Percentiles rank a stretch among this genome's conserved stretches.
phyloP scores from a whole-genome alignment of 257 asterid species.

The Solanum virginianum region DNA sequence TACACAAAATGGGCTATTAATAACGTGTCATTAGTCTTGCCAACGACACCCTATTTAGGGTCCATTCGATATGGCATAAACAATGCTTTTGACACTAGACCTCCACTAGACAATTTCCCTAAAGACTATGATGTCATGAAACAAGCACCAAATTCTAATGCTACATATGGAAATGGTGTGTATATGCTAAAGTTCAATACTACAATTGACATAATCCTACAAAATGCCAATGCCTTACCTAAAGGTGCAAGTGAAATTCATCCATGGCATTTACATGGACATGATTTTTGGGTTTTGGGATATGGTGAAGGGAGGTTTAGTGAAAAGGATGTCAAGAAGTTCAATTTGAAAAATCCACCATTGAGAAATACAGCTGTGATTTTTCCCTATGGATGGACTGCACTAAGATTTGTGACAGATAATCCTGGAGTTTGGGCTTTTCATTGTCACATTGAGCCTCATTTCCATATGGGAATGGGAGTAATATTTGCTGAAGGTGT shows the following conservation, averaged over 20 bases:
- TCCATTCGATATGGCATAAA: slow-evolving; percentile 27
- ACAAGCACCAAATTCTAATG: slow-evolving; percentile 40
- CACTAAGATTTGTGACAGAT: slow-evolving; percentile 60
- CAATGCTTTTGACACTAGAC: slow-evolving; percentile 19
- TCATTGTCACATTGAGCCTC: slow-evolving; percentile 76
- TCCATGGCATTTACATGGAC: slow-evolving; percentile 93
- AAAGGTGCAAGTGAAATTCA: slow-evolving; percentile 61
- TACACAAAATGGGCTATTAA: slow-evolving; percentile 67
- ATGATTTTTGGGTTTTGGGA: slow-evolving; percentile 74
- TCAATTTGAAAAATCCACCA: slow-evolving; percentile 63
- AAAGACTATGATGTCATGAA: slow-evolving; percentile 33
- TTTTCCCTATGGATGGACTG: slow-evolving; percentile 82
- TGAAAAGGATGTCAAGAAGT: slow-evolving; percentile 22
- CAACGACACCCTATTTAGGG: slow-evolving; percentile 62
- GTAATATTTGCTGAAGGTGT: slow-evolving; percentile 69
- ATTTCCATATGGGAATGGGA: slow-evolving; percentile 77
- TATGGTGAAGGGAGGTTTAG: slow-evolving; percentile 64
- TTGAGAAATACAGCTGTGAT: slow-evolving; percentile 50
- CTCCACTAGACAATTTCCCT: slow-evolving; percentile 29
- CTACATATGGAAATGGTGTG: slow-evolving; percentile 49
- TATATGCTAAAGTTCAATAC: slow-evolving; percentile 38
- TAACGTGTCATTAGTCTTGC: slow-evolving; percentile 54
- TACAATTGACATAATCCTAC: slow-evolving; percentile 59
- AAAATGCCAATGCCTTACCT: slow-evolving; percentile 55
- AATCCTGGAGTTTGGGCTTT: slow-evolving; percentile 92